Base-by-base conservation (phyloP, 345 rosid species). In the Murraya paniculata region DNA sequence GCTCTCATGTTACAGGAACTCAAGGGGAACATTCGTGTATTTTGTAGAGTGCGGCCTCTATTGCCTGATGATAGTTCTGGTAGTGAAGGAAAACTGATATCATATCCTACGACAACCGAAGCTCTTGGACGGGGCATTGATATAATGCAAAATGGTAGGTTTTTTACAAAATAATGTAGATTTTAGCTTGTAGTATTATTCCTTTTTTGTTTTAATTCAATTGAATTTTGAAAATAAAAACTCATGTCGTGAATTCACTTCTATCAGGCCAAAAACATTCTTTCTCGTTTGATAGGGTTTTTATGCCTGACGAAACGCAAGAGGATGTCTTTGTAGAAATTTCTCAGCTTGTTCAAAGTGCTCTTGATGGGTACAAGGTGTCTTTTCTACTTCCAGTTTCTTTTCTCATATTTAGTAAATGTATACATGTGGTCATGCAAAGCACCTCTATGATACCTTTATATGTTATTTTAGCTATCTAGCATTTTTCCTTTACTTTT, bases 351-450 rank as follows among this genome's bases (percentile, higher is more conserved):
- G 97, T 96, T 81, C 98, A 96, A 78, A 96, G 99, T 85, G 98
- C 99, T 82, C 97, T 96, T 27, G 99, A 96, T 73, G 99, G 99
- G 74, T 96, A 93, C 77, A 96, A 96, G 99, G 98, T 95, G 86
- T 84, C 72, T 79, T 69, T 41, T 70, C 38, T 30, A 36, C 0
- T 59, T 53, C 55, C 30, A 11, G 27, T 45, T 14, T 16, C 67
- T 19, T 67, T 19, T 67, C 71, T 21, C 55, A 28, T 35, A 33
- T 73, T n/a, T 21, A 57, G 30, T 72, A 33, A 64, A 45, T 45
- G 36, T 77, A 21, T 41, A 39, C 22, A 50, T 8, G 27, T 35
- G 50, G 38, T 56, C 64, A 6, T 35, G 38, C 78, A n/a, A 35
- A 14, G 55, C 24, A 39, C 3, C 66, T 55, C 35, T 14, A 36